Conservation (phyloP, 78 protist species). For the Mantamonas sphyraenae region DNA sequence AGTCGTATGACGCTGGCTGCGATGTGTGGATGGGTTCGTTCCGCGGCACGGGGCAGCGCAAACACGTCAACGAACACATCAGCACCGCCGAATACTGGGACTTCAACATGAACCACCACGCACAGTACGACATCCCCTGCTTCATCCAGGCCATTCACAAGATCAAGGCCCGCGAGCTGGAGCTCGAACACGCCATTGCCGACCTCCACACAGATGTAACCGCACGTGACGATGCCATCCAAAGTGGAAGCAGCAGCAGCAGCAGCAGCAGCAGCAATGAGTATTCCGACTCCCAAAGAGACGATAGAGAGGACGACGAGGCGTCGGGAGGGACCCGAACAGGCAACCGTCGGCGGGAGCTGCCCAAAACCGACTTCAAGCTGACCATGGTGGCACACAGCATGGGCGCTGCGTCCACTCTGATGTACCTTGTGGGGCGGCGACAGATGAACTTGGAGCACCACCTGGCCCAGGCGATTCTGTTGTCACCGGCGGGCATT, state of each 20-base stretch:
- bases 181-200: too few species aligned
- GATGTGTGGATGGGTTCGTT: slow-evolving; percentile 26
- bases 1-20: slow-evolving; percentile 2
- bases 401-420: slow-evolving; percentile 24
- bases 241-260: too few species aligned
- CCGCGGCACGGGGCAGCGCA: slow-evolving; percentile 13
- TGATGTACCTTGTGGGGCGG: slow-evolving; percentile 10
- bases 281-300: too few species aligned
- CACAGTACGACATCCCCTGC: slow-evolving; percentile 6
- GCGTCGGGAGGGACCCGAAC: too few species aligned
- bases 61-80: background rate
- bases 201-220: too few species aligned
- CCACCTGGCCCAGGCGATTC: background rate
- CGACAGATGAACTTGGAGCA: background rate
- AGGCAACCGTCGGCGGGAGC: too few species aligned
- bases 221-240: too few species aligned
- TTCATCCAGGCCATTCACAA: slow-evolving; percentile 9
- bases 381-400: slow-evolving; percentile 19
- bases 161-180: slow-evolving; percentile 6
- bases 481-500: slow-evolving; percentile 9
- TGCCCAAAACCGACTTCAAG: too few species aligned
- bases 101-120: slow-evolving; percentile 21
- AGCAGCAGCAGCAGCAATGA: background rate
- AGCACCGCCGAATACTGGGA: slow-evolving; percentile 18
- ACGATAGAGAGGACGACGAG: too few species aligned